Conservation (phyloP, 1,284 basidiomycete genomes). For the Cutaneotrichosporon mucoides region DNA sequence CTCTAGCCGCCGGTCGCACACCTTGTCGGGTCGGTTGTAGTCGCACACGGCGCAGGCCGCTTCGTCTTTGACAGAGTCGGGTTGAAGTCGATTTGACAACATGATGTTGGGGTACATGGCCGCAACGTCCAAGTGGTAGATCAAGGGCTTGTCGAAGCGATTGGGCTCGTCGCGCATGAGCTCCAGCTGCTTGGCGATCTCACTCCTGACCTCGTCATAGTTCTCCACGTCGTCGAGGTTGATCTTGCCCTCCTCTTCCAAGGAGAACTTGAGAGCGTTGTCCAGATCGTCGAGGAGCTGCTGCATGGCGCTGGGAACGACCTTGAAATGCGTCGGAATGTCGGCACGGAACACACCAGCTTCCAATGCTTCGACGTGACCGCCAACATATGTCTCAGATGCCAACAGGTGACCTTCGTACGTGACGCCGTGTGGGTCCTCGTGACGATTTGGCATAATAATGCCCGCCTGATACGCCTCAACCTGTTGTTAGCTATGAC, state of each 20-base stretch:
- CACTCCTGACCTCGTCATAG: slow-evolving; percentile 84
- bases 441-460: slow-evolving; percentile 97
- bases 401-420: slow-evolving; percentile 94
- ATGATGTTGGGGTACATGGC: slow-evolving; percentile 99
- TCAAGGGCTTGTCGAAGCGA: slow-evolving; percentile 85
- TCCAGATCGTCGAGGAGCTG: slow-evolving; percentile 95
- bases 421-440: slow-evolving; percentile 87
- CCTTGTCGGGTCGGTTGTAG: slow-evolving; percentile 93
- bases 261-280: slow-evolving; percentile 81
- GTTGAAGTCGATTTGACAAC: slow-evolving; percentile 98
- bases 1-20: slow-evolving; percentile 87
- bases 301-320: slow-evolving; percentile 82
- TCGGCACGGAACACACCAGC: slow-evolving; percentile 98
- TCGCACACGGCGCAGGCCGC: slow-evolving; percentile 97
- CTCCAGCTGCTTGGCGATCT: slow-evolving; percentile 77
- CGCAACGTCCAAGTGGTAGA: slow-evolving; percentile 98
- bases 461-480: slow-evolving; percentile 89
- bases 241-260: slow-evolving; percentile 80
- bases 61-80: slow-evolving; percentile 96
- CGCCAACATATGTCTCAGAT: slow-evolving; percentile 97
- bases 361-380: slow-evolving; percentile 97
- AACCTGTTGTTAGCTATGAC: slow-evolving; percentile 57
- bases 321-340: slow-evolving; percentile 92
- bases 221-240: slow-evolving; percentile 84
- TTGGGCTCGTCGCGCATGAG: slow-evolving; percentile 85